A percentile compares a stretch with the other conserved stretches of the same genome.
Evolutionary conservation across 2,329 filamentous ascomycete species (phyloP).

Genomic region (Domatiomyces globalis): DNA sequence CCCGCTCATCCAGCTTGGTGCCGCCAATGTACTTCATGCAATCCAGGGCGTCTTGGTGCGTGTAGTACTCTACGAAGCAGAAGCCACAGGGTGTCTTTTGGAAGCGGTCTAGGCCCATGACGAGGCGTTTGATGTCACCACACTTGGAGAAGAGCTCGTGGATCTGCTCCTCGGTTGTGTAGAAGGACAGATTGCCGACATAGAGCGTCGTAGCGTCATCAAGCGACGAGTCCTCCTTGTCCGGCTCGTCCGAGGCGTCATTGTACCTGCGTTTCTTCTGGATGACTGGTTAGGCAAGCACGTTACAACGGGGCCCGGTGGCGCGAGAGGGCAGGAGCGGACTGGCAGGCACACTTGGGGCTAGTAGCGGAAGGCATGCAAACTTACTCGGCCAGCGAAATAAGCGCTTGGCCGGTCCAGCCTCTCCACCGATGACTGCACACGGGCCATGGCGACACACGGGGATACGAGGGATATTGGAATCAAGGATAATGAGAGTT

Average conservation of each 20-base stretch:
- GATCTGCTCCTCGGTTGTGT: constrained; percentile 97
- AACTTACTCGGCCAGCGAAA: constrained; percentile 62
- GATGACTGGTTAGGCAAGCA: constrained; percentile 20
- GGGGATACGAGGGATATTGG: neutral
- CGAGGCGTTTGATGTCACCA: constrained; percentile 91
- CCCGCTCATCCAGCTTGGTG: constrained; percentile 92
- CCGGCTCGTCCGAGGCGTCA: constrained; percentile 37
- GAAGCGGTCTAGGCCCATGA: constrained; percentile 96
- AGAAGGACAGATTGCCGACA: constrained; percentile 95
- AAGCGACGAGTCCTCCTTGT: constrained; percentile 60
- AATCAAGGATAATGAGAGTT: neutral
- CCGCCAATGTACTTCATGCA: constrained; percentile 98
- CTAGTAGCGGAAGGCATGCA: neutral
- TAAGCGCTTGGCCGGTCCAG: constrained; percentile 93
- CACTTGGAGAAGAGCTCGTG: constrained; percentile 92
- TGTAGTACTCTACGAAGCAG: constrained; percentile 99
- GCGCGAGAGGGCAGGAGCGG: neutral
- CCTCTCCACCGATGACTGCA: constrained; percentile 62
- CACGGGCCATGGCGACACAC: neutral
- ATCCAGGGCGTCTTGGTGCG: constrained; percentile 88
- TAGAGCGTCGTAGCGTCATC: constrained; percentile 87
- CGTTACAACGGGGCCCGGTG: constrained; percentile 2
- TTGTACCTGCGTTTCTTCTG: constrained; percentile 57
- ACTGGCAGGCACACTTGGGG: neutral
- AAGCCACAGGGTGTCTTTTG: constrained; percentile 97